Evolutionary conservation across 1,139 yeast species (phyloP).

Genomic region (Blastobotrys buckinghamii): DNA sequence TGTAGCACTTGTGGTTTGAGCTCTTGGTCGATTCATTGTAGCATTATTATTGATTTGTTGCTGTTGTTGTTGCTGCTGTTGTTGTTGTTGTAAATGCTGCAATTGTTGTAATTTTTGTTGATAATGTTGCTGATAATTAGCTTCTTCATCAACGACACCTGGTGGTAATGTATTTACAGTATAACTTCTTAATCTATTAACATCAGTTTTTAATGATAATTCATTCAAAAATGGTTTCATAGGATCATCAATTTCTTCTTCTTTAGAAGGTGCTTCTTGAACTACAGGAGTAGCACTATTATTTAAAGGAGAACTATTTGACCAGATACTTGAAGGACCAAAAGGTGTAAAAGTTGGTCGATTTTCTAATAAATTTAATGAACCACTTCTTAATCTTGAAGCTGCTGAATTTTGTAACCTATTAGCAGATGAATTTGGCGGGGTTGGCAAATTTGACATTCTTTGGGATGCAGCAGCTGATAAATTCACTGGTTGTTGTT

Average conservation of each 20-base stretch:
- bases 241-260: slow-evolving; percentile 23
- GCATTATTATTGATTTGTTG: slow-evolving; percentile 12
- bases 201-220: slow-evolving; percentile 32
- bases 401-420: slow-evolving; percentile 9
- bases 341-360: slow-evolving; percentile 30
- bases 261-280: slow-evolving; percentile 10
- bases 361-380: slow-evolving; percentile 29
- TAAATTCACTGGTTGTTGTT: slow-evolving; percentile 6
- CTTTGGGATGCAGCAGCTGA: slow-evolving; percentile 10
- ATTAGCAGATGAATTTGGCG: slow-evolving; percentile 12
- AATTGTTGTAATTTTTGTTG: slow-evolving; percentile 14
- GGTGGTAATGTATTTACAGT: slow-evolving; percentile 32
- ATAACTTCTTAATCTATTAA: slow-evolving; percentile 35
- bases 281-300: slow-evolving; percentile 13
- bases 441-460: neutral
- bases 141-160: slow-evolving; percentile 16
- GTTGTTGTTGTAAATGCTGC: slow-evolving; percentile 13
- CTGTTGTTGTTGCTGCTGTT: slow-evolving; percentile 13
- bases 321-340: slow-evolving; percentile 31
- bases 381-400: slow-evolving; percentile 31
- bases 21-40: slow-evolving; percentile 20
- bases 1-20: slow-evolving; percentile 19
- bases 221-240: slow-evolving; percentile 33
- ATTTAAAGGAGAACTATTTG: slow-evolving; percentile 11
- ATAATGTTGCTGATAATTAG: slow-evolving; percentile 16